phyloP scores from a whole-genome alignment of 2,329 filamentous ascomycete species.

The Didymella lethalis region DNA sequence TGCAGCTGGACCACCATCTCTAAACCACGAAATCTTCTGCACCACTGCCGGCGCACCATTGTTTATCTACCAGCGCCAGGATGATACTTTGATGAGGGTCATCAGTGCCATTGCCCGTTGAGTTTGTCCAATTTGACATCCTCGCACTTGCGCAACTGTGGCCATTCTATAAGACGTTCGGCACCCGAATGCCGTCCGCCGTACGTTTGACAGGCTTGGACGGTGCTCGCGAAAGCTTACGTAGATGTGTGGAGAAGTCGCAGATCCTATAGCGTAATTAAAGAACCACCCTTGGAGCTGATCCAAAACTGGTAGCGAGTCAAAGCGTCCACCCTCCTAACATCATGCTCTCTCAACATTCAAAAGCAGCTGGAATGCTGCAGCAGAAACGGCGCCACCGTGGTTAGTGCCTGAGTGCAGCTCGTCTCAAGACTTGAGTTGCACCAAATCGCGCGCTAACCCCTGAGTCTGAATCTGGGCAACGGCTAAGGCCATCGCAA shows the following conservation, averaged over 20 bases:
- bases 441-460: conserved; percentile 11
- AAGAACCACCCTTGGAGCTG: conserved; percentile 4
- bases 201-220: conserved; percentile 6
- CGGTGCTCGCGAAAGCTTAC: conserved; percentile 13
- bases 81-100: neutral
- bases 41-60: neutral
- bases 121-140: conserved; percentile 9
- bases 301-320: conserved; percentile 7
- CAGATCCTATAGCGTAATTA: conserved; percentile 18
- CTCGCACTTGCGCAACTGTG: conserved; percentile 6
- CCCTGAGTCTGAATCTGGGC: conserved; percentile 14
- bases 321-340: conserved; percentile 3
- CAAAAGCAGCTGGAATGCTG: conserved; percentile 6
- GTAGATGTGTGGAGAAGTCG: conserved; percentile 14
- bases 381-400: conserved; percentile 11
- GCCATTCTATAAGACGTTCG: neutral
- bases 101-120: neutral
- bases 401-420: conserved; percentile 9
- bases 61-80: neutral
- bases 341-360: conserved; percentile 13
- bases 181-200: conserved; percentile 2
- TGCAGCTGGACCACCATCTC: neutral
- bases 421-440: conserved; percentile 15
- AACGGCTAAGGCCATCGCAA: conserved; percentile 14
- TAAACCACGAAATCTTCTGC: conserved; percentile 1